phyloP scores from a whole-genome alignment of 2,329 filamentous ascomycete genomes.

The Chaetomium globosum region DNA sequence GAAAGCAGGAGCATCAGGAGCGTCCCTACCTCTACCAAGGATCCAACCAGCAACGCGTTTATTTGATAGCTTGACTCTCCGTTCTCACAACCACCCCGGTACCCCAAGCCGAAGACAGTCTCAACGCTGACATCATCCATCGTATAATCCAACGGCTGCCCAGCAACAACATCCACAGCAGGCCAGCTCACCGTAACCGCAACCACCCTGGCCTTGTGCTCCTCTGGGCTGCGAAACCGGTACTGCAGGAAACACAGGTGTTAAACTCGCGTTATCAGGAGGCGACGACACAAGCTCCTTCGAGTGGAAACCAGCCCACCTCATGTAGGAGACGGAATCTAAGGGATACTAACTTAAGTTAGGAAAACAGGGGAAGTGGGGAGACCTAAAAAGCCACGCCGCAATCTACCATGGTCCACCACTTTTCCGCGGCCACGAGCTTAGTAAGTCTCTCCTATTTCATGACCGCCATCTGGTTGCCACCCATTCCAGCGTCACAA shows the following conservation, averaged over 20 bases:
- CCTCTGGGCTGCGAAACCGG: not conserved
- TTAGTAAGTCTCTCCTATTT: too few relatives aligned
- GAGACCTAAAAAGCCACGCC: too few relatives aligned
- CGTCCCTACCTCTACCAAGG: not conserved
- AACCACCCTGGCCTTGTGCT: not conserved
- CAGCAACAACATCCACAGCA: not conserved
- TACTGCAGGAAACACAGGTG: not conserved
- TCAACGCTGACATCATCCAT: not conserved
- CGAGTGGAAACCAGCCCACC: too few relatives aligned
- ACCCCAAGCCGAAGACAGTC: not conserved
- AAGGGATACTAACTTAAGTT: too few relatives aligned
- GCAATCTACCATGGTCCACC: too few relatives aligned
- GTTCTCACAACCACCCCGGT: not conserved
- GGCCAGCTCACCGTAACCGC: not conserved
- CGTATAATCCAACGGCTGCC: not conserved
- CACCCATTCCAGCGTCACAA: too few relatives aligned
- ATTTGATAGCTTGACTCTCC: not conserved
- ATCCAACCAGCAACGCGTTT: not conserved
- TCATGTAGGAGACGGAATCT: too few relatives aligned
- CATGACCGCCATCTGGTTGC: too few relatives aligned
- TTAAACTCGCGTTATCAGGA: not conserved
- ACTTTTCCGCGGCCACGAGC: too few relatives aligned
- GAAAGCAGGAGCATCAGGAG: not conserved
- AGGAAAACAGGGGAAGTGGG: too few relatives aligned
- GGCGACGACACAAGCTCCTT: too few relatives aligned